These are phyloP conservation scores for Diaporthe sp. DNA, from an alignment of 2,329 filamentous ascomycete species.

Conservation along the genomic window DNA sequence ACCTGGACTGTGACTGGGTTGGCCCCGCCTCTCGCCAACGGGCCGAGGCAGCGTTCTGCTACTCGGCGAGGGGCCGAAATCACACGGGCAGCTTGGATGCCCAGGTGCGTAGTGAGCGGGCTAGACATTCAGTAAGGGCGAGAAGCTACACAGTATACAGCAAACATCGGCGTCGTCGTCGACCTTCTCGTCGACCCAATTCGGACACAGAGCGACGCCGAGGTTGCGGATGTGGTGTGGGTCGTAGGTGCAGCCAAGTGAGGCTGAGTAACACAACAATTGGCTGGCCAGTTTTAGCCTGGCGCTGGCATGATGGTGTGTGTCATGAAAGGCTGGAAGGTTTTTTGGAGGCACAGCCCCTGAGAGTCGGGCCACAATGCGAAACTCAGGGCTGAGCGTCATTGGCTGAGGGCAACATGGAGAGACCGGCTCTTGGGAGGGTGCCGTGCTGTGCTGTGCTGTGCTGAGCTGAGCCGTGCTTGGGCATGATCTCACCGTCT, in stretches of 20 bases:
- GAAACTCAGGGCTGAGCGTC: not conserved
- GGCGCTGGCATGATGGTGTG: constrained; percentile 19
- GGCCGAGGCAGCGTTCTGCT: not conserved
- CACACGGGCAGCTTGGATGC: not conserved
- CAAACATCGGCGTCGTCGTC: not conserved
- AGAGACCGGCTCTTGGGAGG: not conserved
- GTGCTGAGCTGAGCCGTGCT: not conserved
- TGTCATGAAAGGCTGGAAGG: constrained; percentile 13
- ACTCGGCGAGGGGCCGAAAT: not conserved
- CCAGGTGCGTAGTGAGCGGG: not conserved
- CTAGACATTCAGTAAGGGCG: not conserved
- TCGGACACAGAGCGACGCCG: not conserved
- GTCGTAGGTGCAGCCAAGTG: constrained; percentile 4
- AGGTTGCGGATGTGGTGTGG: not conserved
- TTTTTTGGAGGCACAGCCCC: constrained; percentile 9
- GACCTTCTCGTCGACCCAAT: not conserved
- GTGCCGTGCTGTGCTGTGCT: not conserved
- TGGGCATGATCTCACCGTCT: constrained; percentile 12
- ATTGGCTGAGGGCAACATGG: constrained; percentile 1
- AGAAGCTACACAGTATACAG: not conserved
- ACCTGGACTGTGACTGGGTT: not conserved
- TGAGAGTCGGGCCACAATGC: constrained; percentile 9
- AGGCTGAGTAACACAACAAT: constrained; percentile 25
- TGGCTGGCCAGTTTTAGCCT: constrained; percentile 3
- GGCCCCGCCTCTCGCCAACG: not conserved